These are phyloP conservation scores for Pelargonium nanum DNA, from an alignment of 345 rosid species.

Conservation along the genomic window DNA sequence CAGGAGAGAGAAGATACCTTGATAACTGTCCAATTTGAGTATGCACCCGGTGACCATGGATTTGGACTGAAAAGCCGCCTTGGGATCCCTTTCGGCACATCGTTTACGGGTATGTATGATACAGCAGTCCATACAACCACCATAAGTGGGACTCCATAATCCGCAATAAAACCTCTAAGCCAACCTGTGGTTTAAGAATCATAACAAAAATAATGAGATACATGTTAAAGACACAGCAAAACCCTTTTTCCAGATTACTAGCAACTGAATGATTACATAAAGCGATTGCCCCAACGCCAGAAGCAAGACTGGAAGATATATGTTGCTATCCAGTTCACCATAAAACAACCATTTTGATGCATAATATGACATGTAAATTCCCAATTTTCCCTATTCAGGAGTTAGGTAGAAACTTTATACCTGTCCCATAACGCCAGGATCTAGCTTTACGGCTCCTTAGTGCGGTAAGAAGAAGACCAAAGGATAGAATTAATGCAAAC, in stretches of 20 bases:
- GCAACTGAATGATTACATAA: constrained; percentile 6
- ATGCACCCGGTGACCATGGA: constrained; percentile 62
- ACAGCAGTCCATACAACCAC: constrained; percentile 49
- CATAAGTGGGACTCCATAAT: constrained; percentile 54
- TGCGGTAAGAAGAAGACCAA: constrained; percentile 50
- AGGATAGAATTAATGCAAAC: constrained; percentile 52
- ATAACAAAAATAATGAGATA: constrained; percentile 1
- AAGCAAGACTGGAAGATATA: background rate
- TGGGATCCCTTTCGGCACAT: constrained; percentile 51
- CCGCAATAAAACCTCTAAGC: constrained; percentile 49
- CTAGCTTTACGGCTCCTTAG: constrained; percentile 54
- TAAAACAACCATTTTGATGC: background rate
- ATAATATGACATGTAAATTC: background rate
- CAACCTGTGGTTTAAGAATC: constrained; percentile 23
- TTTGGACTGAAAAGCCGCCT: constrained; percentile 56
- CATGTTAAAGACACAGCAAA: background rate
- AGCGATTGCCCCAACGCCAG: background rate
- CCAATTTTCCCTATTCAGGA: background rate
- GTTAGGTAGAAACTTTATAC: constrained; percentile 17
- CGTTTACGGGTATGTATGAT: constrained; percentile 42
- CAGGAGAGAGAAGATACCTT: constrained; percentile 21
- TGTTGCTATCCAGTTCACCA: background rate
- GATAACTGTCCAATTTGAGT: constrained; percentile 51
- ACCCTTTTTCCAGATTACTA: background rate
- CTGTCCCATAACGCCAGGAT: constrained; percentile 51